Base-by-base conservation (phyloP, 2,329 filamentous ascomycete genomes). In the Botrytis fabae region DNA sequence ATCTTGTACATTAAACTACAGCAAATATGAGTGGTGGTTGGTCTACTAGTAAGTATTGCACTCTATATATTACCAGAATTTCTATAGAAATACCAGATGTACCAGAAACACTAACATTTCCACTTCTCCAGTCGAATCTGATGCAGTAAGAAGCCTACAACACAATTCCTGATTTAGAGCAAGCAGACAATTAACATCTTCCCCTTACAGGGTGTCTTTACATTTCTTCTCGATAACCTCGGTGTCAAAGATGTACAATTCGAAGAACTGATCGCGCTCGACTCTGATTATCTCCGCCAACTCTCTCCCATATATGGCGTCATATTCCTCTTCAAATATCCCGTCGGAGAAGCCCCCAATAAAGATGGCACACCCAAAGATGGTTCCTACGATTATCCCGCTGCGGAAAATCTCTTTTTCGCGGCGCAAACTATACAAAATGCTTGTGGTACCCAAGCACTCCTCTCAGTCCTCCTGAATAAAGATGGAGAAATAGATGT, bases 301-400 rank as follows among this genome's bases (percentile, higher is more conserved):
- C 88, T 94, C 48, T 90, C 92, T 78, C 92, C 93, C 28, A 87
- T 97, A 70, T 97, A 97, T 84, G 96, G 96, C 80, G 94, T 99
- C 78, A 98, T 99, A 80, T 99, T 99, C 84, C 93, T 99, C 82
- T 99, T 99, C 90, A 98, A 98, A 85, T 99, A 93, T 84, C 93
- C 89, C 69, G 94, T 90, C 75, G 90, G 92, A 81, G 85, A 88
- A 83, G 74, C 88, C 85, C 78, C 91, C 86, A 84, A 89, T 85
- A 54, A 83, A 82, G 75, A 84, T 65, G 80, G 79, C 57, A 83
- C 87, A 60, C 94, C 95, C 0, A 88, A 90, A 76, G 95, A 98
- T 82, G 96, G 96, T 75, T 86, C 85, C 48, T 97, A 93, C 82
- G 94, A 98, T 84, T 85, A 90, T 78, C 86, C 86, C 25, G 93